phyloP scores from a whole-genome alignment of 2,329 filamentous ascomycete genomes.

The Diaporthe nobilis region DNA sequence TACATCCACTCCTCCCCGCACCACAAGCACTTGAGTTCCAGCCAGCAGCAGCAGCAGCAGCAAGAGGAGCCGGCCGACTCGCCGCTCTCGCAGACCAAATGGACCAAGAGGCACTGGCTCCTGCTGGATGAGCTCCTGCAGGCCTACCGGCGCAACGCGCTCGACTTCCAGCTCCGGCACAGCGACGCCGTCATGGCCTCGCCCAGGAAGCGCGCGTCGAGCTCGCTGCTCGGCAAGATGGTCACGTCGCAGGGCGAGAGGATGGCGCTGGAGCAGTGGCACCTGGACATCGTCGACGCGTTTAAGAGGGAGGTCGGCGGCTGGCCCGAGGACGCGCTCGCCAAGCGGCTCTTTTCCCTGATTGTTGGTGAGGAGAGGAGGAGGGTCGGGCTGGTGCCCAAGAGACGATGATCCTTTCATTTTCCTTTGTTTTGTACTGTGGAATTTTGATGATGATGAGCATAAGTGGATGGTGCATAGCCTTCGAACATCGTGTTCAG shows the following conservation, averaged over 20 bases:
- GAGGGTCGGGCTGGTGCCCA: constrained; percentile 44
- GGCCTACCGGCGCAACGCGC: constrained; percentile 59
- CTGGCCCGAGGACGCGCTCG: constrained; percentile 65
- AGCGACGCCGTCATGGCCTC: constrained; percentile 46
- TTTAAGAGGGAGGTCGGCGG: constrained; percentile 63
- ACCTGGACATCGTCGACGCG: constrained; percentile 70
- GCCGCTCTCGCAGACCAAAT: constrained; percentile 58
- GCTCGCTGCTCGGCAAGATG: constrained; percentile 62
- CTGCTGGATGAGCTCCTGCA: constrained; percentile 66
- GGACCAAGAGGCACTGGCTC: constrained; percentile 68
- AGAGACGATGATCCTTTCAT: constrained; percentile 35
- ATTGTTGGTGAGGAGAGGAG: constrained; percentile 65
- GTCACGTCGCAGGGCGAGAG: constrained; percentile 62
- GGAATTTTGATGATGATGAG: constrained; percentile 34
- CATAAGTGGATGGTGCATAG: constrained; percentile 30
- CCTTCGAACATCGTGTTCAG: neutral
- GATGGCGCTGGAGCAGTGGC: constrained; percentile 68
- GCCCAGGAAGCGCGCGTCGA: constrained; percentile 43
- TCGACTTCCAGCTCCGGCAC: constrained; percentile 53
- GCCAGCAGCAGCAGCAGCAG: constrained; percentile 27
- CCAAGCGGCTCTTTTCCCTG: constrained; percentile 68
- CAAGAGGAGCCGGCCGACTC: constrained; percentile 25
- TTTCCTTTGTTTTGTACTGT: constrained; percentile 40
- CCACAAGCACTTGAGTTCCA: neutral
- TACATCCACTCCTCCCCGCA: constrained; percentile 13